Percentiles rank a stretch among this genome's conserved stretches.
phyloP scores from a whole-genome alignment of 225 moss, liverwort and hornwort genomes.

The Polytrichum formosum region DNA sequence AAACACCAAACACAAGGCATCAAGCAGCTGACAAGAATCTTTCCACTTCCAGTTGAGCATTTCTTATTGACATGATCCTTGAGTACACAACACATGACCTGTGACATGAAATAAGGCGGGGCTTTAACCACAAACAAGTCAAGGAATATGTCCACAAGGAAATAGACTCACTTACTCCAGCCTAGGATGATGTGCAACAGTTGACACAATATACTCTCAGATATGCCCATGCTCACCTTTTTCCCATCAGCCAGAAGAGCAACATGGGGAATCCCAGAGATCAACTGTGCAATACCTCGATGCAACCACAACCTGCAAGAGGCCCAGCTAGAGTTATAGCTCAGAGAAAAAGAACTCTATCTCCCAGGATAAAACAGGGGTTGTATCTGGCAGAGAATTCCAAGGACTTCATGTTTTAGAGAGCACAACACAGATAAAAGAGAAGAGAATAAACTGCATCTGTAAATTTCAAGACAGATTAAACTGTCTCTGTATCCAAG shows the following conservation, averaged over 20 bases:
- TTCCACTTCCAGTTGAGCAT: not conserved
- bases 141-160: not conserved
- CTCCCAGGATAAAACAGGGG: too few relatives aligned
- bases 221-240: conserved; percentile 42
- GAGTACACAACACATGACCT: not conserved
- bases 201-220: not conserved
- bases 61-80: not conserved
- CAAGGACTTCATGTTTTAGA: too few relatives aligned
- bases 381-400: too few relatives aligned
- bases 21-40: not conserved
- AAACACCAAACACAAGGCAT: not conserved
- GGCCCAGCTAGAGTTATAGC: not conserved
- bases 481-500: not conserved
- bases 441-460: too few relatives aligned
- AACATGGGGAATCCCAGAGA: conserved; percentile 57
- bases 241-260: conserved; percentile 60
- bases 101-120: not conserved
- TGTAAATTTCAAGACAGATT: not conserved
- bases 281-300: conserved; percentile 66
- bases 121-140: not conserved
- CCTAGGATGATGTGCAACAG: not conserved
- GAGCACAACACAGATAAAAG: too few relatives aligned
- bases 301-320: conserved; percentile 64
- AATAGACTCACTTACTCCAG: not conserved
- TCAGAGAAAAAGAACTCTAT: too few relatives aligned